Base-by-base conservation (phyloP, 163 green algal genomes). In the Scenedesmus sp. region DNA sequence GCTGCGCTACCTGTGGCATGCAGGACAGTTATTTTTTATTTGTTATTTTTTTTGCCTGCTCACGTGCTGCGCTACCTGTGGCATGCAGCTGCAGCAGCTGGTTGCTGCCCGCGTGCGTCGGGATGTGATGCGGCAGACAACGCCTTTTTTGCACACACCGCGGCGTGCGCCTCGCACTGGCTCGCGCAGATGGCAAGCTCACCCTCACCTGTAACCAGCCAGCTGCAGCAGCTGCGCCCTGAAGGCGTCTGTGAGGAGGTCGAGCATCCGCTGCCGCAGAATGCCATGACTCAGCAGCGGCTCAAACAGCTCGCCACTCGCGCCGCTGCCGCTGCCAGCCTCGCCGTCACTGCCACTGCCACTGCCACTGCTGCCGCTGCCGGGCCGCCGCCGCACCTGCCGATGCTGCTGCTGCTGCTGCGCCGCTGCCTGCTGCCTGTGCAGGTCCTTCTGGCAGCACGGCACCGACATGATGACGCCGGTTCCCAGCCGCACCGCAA, bases 401-500 rank as follows among this genome's bases (percentile, higher is more conserved):
- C 20, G n/a, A n/a, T n/a, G n/a, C n/a, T n/a, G n/a, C 85, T 81
- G 61, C 16, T 70, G 24, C 85, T 81, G 61, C 16, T 70, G 24
- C 5, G 26, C 40, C 33, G 59, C 61, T 24, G 86, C 37, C 46
- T 94, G 83, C 94, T 96, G 93, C 37, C 73, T 68, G 89, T 96
- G 93, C 20, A 97, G 88, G 83, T 96, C 59, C 35, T 95, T 93
- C 79, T 97, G 95, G 90, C 95, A 97, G 90, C 95, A 97, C 0
- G 95, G 95, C 37, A 96, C 93, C 0, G 93, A 91, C 86, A 96
- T 91, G 81, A 96, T 93, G 5, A 97, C 43, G 6, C 51, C 43
- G 0, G 93, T 90, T 76, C 33, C n/a, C 86, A 92, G 84, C 42
- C 68, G 89, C 30, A 97, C 89, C 4, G 92, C 94, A 44, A 95